A percentile compares a stretch with the other conserved stretches of the same genome.
phyloP scores from a whole-genome alignment of 2,329 filamentous ascomycete species.

The Juglanconis sp. region DNA sequence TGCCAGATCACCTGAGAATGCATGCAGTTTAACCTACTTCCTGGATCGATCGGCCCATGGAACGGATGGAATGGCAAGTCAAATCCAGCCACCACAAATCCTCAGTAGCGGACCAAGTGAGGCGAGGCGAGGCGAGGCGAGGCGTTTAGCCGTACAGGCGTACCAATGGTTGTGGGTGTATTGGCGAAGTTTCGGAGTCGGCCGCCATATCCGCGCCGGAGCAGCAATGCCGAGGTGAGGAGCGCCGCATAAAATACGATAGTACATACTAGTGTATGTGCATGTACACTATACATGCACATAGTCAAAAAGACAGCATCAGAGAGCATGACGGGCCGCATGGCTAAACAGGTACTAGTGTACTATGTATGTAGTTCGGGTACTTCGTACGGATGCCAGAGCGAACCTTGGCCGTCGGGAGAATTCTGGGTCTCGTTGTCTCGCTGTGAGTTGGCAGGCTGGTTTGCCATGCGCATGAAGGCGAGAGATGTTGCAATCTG shows the following conservation, averaged over 20 bases:
- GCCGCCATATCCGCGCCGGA: background rate
- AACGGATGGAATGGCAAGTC: background rate
- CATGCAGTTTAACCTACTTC: background rate
- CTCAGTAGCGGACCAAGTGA: background rate
- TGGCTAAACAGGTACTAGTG: background rate
- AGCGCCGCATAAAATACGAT: background rate
- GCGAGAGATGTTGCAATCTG: background rate
- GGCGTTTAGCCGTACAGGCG: background rate
- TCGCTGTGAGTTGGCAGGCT: background rate
- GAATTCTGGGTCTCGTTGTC: no score
- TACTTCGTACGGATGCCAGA: no score
- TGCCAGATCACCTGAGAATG: background rate
- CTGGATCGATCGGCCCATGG: background rate
- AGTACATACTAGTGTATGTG: no score
- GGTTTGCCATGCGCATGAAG: conserved; percentile 1
- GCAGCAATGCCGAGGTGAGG: background rate
- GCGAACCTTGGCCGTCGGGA: no score
- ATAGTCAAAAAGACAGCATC: no score
- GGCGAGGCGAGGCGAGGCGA: background rate
- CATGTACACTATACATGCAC: no score
- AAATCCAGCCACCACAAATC: background rate
- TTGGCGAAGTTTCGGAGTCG: background rate
- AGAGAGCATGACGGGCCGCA: background rate
- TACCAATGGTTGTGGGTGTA: background rate
- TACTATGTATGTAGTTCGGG: no score